Evolutionary conservation across 2,329 filamentous ascomycete species (phyloP), one percentile per base, ranked within the genome.

Genomic region (Emergomyces pasteurianus): DNA sequence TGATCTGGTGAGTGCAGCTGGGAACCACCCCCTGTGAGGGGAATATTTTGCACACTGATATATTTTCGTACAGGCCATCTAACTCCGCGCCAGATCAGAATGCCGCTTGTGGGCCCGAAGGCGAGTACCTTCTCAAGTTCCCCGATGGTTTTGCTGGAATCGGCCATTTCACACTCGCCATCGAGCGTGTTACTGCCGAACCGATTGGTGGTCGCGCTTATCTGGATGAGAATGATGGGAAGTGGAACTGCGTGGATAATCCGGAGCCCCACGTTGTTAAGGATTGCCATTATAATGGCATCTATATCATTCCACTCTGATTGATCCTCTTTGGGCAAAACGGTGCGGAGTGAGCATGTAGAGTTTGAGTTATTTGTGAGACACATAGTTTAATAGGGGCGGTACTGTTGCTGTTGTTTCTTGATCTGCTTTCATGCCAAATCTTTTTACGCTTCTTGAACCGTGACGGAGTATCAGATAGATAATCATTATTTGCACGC

Each of bases 81-180:
- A 58, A 36, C 55, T 46, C 55, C 1, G 38, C 21, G 12, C 55
- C 55, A 9, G 55, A 58, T 16, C n/a, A 40, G n/a, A 63, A 69
- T 62, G 71, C 71, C 58, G 67, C 69, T 36, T 68, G 70, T 59
- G 62, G 72, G 38, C 61, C 70, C 4, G 43, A 56, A 28, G 16
- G 61, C 62, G 31, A 46, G 49, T 56, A 61, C 60, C 50, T 64
- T 64, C 63, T 63, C 64, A 28, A 69, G 64, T 63, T 69, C n/a
- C 69, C 71, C 63, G 67, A 71, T 3, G 69, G 70, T 60, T 68
- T 75, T 63, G 54, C 67, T 65, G 66, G 66, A 14, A 66, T 72
- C 59, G 68, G 66, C 26, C 34, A 58, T 23, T 58, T 58, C 55
- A 58, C 38, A 0, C 21, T 58, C 4, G 55, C 38, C 12, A 43